phyloP scores from a whole-genome alignment of 139 green algal species.

The Coccomyxa sp. region DNA sequence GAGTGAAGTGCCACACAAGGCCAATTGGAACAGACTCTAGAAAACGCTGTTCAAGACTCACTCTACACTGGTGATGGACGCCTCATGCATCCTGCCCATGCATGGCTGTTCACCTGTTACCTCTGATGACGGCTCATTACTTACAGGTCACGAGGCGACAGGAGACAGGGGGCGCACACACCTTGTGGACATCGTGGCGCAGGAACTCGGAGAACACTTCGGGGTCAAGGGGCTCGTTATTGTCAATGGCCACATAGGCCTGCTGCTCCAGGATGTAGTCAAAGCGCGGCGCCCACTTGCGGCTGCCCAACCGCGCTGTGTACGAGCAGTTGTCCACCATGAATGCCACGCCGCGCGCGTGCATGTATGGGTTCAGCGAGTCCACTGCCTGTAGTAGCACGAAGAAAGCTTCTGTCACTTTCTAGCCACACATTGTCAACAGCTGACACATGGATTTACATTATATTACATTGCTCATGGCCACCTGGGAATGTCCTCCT shows the following conservation, averaged over 20 bases:
- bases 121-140: neutral
- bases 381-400: constrained; percentile 77
- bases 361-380: constrained; percentile 99
- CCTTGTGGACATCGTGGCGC: constrained; percentile 43
- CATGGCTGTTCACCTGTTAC: neutral
- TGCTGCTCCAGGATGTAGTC: constrained; percentile 98
- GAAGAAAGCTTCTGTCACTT: constrained; percentile 11
- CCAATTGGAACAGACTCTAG: too few species aligned
- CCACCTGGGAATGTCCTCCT: too few species aligned
- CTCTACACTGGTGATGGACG: too few species aligned
- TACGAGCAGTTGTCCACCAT: constrained; percentile 99
- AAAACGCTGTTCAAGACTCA: too few species aligned
- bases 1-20: too few species aligned
- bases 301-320: constrained; percentile 92
- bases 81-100: too few species aligned
- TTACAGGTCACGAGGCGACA: neutral
- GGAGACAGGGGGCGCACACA: neutral
- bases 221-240: constrained; percentile 45
- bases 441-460: too few species aligned
- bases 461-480: too few species aligned
- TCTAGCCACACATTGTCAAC: too few species aligned
- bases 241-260: constrained; percentile 72
- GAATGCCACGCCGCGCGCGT: constrained; percentile 97
- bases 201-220: constrained; percentile 57
- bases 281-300: constrained; percentile 98